These are phyloP conservation scores for Penstemon davidsonii DNA, from an alignment of 257 asterid species.

Conservation along the genomic window DNA sequence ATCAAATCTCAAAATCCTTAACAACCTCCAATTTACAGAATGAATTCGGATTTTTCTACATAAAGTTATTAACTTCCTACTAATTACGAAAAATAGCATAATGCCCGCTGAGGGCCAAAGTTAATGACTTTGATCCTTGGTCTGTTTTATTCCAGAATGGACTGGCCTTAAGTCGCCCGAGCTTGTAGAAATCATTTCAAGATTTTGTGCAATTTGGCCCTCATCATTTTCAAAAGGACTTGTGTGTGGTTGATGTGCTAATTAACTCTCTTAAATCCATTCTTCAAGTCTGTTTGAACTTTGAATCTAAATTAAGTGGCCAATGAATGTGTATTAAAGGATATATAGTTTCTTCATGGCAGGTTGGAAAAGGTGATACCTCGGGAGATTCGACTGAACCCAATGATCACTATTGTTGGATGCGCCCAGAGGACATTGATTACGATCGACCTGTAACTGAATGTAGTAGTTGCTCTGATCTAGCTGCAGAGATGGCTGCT, in stretches of 20 bases:
- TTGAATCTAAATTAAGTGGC: background rate
- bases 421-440: conserved; percentile 93
- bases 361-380: conserved; percentile 91
- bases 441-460: conserved; percentile 59
- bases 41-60: too few relatives aligned
- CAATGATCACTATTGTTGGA: conserved; percentile 95
- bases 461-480: conserved; percentile 81
- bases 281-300: background rate
- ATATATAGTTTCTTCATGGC: conserved; percentile 22
- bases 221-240: too few relatives aligned
- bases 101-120: too few relatives aligned
- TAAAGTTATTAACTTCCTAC: too few relatives aligned
- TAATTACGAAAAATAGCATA: too few relatives aligned
- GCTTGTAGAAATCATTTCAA: too few relatives aligned
- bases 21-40: too few relatives aligned
- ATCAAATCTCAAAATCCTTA: too few relatives aligned
- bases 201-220: too few relatives aligned
- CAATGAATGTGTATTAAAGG: background rate
- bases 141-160: too few relatives aligned
- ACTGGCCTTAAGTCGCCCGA: too few relatives aligned
- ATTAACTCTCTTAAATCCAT: background rate
- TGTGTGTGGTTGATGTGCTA: background rate
- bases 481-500: conserved; percentile 97
- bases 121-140: too few relatives aligned
- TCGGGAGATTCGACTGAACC: conserved; percentile 49